Evolutionary conservation across 768 basidiomycete genomes (phyloP).

Genomic region (Macrocybe gigantea): DNA sequence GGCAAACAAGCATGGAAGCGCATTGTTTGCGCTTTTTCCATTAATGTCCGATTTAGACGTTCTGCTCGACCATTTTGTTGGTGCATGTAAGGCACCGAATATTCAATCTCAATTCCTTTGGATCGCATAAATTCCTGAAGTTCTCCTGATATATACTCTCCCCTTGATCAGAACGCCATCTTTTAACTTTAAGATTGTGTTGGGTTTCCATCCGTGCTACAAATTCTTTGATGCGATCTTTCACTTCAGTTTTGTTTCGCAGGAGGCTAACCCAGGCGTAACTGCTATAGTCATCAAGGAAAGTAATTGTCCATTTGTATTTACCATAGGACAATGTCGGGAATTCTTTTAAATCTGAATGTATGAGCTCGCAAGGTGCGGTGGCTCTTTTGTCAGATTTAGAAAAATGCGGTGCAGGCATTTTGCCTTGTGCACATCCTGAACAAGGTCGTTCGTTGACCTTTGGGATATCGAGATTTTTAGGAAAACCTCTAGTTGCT

Average conservation of each 20-base stretch:
- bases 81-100: conserved; percentile 6
- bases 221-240: conserved; percentile 2
- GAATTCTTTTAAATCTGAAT: conserved; percentile 16
- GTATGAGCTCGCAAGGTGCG: conserved; percentile 12
- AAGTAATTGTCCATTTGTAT: conserved; percentile 11
- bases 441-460: conserved; percentile 1
- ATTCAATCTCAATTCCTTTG: background rate
- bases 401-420: conserved; percentile 9
- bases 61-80: conserved; percentile 16
- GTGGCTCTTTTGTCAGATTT: conserved; percentile 6
- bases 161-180: conserved; percentile 10
- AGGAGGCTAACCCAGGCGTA: conserved; percentile 6
- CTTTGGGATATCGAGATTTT: background rate
- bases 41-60: conserved; percentile 8
- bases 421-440: conserved; percentile 14
- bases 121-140: background rate
- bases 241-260: conserved; percentile 3
- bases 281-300: conserved; percentile 11
- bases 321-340: conserved; percentile 11
- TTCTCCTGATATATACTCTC: conserved; percentile 1
- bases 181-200: background rate
- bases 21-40: conserved; percentile 2
- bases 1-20: conserved; percentile 1
- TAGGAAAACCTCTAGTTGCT: background rate
- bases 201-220: conserved; percentile 5